Base-by-base conservation (phyloP, 2,329 filamentous ascomycete species). In the Penicillium sp. region DNA sequence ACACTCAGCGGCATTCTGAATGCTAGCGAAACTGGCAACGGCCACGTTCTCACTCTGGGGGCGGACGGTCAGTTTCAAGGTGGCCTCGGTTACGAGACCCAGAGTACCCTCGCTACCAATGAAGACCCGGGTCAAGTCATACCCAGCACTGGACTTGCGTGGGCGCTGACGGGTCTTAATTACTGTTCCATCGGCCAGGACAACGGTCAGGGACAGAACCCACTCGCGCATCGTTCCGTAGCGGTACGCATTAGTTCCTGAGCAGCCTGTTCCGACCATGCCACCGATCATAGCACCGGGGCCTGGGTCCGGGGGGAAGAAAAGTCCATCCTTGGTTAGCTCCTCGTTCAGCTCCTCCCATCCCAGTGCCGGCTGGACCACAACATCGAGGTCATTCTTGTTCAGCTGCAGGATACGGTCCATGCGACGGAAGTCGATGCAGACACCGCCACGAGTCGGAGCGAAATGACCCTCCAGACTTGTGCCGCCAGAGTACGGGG, bases 201-300 rank as follows among this genome's bases (percentile, higher is more conserved):
- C 92, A 4, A 96, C 90, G 0, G 92, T 96, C 63, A 96, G 77
- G 53, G 85, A 89, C 22, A 96, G 78, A 13, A 96, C 93, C 92
- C 92, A 96, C 71, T 96, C 92, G 61, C 90, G 87, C 91, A 96
- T 96, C 2, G 92, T 96, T 60, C 92, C 93, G 73, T 96, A 96
- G 56, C 92, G 84, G 78, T 96, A 96, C 16, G 92, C 88, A 72
- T 96, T 96, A 14, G 92, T 96, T 57, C 92, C 92, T 5, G 78
- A 80, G 61, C 79, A 81, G 46, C 79, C 78, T 10, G 79, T 81
- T 10, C 79, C 79, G 11, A 81, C 76, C 79, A 81, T 81, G 54
- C 92, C 92, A 56, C 92, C 92, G 66, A 97, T 96, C 87, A 91
- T 91, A 59, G 92, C 92, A 19, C 92, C 91, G 52, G 93, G 92